Base-by-base conservation (phyloP, 345 rosid genomes). In the Erysimum cheiranthoides region DNA sequence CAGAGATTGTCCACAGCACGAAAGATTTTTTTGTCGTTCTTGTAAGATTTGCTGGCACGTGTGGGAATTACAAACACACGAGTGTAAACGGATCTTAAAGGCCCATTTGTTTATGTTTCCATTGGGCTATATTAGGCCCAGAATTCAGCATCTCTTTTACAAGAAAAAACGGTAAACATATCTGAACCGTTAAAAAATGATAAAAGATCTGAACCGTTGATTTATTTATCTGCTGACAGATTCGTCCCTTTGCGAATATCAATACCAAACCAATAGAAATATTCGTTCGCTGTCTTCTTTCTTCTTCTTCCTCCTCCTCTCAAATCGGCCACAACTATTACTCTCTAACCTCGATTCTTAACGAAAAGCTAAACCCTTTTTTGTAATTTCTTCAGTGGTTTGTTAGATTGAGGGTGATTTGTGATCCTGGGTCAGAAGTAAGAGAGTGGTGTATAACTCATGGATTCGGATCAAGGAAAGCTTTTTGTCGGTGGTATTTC, bases 401-500 rank as follows among this genome's bases (percentile, higher is more conserved):
- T 42, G 16, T 2, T 30, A 17, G 60, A 51, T 50, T 66, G 11
- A 50, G 60, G 66, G 5, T 0, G 35, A 10, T 21, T 47, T 57
- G 13, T 56, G 39, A 72, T 50, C 62, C 61, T 64, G 11, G 47
- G 59, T 57, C 10, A 43, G 61, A 43, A 40, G 60, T 12, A 51
- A 61, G 42, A 31, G 59, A 54, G 78, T 56, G 52, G 8, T 12
- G 2, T 17, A 5, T n/a, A 10, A 46, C 2, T 52, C 18, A 83
- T 93, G 93, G 90, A 89, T 71, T 86, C 91, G 34, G 92, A 93
- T 85, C 92, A 84, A 73, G 96, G 96, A 43, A 86, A 89, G 87
- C 88, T 92, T 14, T 92, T 90, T 79, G 85, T 90, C 62, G 96
- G 96, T 30, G 97, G 97, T 68, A 81, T 92, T 66, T 90, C 97